These are phyloP conservation scores for Cordyceps militaris DNA, from an alignment of 2,329 filamentous ascomycete genomes.

Conservation along the genomic window DNA sequence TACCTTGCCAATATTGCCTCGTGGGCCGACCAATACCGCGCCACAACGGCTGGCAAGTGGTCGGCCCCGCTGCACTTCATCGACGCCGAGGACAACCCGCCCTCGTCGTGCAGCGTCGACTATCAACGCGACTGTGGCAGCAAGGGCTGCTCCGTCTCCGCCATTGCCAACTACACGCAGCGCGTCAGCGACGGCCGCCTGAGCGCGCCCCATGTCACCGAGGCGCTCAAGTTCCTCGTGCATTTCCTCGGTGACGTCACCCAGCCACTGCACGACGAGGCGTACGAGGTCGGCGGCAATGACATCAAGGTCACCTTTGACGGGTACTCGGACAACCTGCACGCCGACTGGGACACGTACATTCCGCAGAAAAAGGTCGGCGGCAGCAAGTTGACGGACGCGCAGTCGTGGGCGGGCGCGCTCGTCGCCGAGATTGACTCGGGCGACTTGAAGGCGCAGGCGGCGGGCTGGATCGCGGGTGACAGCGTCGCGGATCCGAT, in stretches of 20 bases:
- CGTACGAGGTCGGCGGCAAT: constrained; percentile 42
- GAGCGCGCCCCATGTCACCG: constrained; percentile 13
- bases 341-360: constrained; percentile 53
- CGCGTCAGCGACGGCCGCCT: constrained; percentile 17
- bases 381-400: constrained; percentile 27
- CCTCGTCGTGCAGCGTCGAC: constrained; percentile 30
- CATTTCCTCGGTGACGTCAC: constrained; percentile 51
- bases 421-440: constrained; percentile 30
- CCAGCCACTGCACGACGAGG: constrained; percentile 48
- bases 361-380: constrained; percentile 43
- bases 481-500: constrained; percentile 27
- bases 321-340: constrained; percentile 46
- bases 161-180: constrained; percentile 24
- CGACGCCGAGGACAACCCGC: constrained; percentile 37
- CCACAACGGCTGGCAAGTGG: constrained; percentile 39
- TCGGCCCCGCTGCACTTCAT: constrained; percentile 44
- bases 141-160: constrained; percentile 21
- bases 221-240: constrained; percentile 24
- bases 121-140: constrained; percentile 31
- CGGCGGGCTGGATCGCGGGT: constrained; percentile 29
- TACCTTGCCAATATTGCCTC: constrained; percentile 42
- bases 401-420: constrained; percentile 31
- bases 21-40: constrained; percentile 37
- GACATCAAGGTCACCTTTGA: constrained; percentile 22
- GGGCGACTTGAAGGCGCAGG: constrained; percentile 29